phyloP scores from a whole-genome alignment of 352 stramenopile species.

The Phytophthora citrophthora region DNA sequence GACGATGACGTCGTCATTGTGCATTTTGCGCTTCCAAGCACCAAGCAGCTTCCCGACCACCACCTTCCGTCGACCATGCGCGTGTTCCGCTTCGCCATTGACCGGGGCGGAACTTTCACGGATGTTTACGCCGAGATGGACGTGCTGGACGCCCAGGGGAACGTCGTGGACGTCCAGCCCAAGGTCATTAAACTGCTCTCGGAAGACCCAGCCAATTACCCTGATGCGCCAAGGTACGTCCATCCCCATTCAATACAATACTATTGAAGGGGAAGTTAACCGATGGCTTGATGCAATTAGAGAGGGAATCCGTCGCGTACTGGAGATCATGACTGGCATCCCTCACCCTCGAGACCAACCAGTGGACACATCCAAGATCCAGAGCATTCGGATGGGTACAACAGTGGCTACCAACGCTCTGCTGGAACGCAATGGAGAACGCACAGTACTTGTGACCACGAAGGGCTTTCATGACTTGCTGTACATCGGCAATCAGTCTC shows the following conservation, averaged over 20 bases:
- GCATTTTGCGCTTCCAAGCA: conserved; percentile 13
- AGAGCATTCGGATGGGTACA: conserved; percentile 98
- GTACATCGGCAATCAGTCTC: conserved; percentile 98
- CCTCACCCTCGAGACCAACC: conserved; percentile 83
- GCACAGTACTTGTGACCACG: conserved; percentile 95
- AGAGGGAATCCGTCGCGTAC: conserved; percentile 94
- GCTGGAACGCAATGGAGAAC: conserved; percentile 96
- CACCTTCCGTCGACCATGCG: conserved; percentile 27
- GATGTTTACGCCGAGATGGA: conserved; percentile 97
- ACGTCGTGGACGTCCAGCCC: conserved; percentile 54
- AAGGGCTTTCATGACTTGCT: conserved; percentile 96
- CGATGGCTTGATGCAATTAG: conserved; percentile 34
- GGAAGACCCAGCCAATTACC: conserved; percentile 98
- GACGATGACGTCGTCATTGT: conserved; percentile 6
- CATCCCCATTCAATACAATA: not conserved
- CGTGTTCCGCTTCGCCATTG: conserved; percentile 96
- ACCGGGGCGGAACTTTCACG: conserved; percentile 98
- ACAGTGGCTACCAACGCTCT: conserved; percentile 99
- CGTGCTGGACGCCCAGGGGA: conserved; percentile 60
- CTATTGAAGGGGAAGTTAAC: not conserved
- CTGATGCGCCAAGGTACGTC: conserved; percentile 93
- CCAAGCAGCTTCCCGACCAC: not conserved
- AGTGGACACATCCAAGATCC: conserved; percentile 92
- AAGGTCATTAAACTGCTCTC: conserved; percentile 97
- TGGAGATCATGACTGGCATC: conserved; percentile 93